These are phyloP conservation scores for Ascochyta pisi DNA, from an alignment of 2,329 filamentous ascomycete species.

Conservation along the genomic window DNA sequence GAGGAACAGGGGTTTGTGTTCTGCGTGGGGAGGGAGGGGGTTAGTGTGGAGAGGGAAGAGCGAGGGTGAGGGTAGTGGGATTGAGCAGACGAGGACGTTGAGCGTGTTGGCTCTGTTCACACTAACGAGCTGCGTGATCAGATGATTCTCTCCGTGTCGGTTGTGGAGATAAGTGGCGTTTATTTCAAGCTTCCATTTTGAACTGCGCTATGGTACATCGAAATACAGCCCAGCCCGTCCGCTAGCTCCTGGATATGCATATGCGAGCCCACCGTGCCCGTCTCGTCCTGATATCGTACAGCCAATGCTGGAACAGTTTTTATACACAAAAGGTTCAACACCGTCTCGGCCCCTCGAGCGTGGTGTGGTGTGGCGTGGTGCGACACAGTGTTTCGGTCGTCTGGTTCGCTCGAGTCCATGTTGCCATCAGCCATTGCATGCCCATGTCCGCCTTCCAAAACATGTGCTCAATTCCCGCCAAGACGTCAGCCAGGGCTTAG, in stretches of 20 bases:
- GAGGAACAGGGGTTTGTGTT: conserved; percentile 39
- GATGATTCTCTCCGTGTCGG: too few species aligned
- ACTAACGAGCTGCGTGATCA: too few species aligned
- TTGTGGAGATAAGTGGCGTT: not conserved
- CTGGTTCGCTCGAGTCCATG: too few species aligned
- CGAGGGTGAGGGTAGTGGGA: too few species aligned
- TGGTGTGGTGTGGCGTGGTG: too few species aligned
- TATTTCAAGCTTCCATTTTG: conserved; percentile 1
- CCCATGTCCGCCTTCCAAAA: too few species aligned
- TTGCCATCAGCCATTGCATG: too few species aligned
- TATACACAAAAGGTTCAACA: conserved; percentile 1
- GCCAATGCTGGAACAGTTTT: conserved; percentile 13
- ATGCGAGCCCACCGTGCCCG: not conserved
- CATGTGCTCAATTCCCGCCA: not conserved
- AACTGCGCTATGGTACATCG: conserved; percentile 14
- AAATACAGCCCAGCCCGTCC: conserved; percentile 9
- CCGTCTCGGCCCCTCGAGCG: not conserved
- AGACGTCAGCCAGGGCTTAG: conserved; percentile 39
- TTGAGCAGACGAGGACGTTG: too few species aligned
- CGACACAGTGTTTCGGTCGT: too few species aligned
- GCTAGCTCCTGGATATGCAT: conserved; percentile 18
- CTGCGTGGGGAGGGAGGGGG: conserved; percentile 24
- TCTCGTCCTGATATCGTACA: conserved; percentile 17
- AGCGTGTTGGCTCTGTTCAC: too few species aligned
- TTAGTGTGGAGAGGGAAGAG: conserved; percentile 11